phyloP scores from a whole-genome alignment of 306 rosid species.

The Cucurbita pepo region DNA sequence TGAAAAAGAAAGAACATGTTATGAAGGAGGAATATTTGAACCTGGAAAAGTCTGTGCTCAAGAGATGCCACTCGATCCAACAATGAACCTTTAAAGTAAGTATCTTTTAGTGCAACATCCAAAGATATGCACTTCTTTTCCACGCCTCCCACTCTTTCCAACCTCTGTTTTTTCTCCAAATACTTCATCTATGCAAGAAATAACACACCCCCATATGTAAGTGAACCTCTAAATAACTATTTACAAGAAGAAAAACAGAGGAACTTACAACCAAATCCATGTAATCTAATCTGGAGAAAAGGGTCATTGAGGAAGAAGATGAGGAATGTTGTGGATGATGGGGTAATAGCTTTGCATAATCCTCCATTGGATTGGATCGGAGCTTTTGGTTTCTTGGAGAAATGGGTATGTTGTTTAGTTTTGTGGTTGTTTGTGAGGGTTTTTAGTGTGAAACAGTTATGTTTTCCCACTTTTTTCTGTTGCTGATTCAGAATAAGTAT shows the following conservation, averaged over 20 bases:
- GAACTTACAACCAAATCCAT: conserved; percentile 46
- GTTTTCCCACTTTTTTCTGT: background rate
- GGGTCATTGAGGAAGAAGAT: conserved; percentile 23
- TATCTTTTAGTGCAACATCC: conserved; percentile 35
- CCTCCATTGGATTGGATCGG: background rate
- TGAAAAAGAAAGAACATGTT: background rate
- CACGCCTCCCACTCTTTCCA: conserved; percentile 4
- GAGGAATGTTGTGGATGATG: conserved; percentile 6
- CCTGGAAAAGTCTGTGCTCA: conserved; percentile 62
- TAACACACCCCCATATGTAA: background rate
- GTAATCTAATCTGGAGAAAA: conserved; percentile 59
- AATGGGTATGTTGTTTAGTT: background rate
- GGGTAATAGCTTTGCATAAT: background rate
- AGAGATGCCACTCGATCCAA: conserved; percentile 59
- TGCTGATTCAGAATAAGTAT: background rate
- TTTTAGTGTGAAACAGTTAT: background rate
- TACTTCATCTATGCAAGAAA: conserved; percentile 35
- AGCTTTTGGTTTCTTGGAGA: background rate
- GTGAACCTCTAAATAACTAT: background rate
- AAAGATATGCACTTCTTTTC: conserved; percentile 20
- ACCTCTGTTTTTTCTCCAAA: conserved; percentile 42
- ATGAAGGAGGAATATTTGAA: background rate
- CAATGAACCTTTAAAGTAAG: conserved; percentile 45
- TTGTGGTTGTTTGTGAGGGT: background rate
- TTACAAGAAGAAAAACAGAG: background rate